Evolutionary conservation across 352 stramenopile genomes (phyloP).

Genomic region (Plasmopara muralis): DNA sequence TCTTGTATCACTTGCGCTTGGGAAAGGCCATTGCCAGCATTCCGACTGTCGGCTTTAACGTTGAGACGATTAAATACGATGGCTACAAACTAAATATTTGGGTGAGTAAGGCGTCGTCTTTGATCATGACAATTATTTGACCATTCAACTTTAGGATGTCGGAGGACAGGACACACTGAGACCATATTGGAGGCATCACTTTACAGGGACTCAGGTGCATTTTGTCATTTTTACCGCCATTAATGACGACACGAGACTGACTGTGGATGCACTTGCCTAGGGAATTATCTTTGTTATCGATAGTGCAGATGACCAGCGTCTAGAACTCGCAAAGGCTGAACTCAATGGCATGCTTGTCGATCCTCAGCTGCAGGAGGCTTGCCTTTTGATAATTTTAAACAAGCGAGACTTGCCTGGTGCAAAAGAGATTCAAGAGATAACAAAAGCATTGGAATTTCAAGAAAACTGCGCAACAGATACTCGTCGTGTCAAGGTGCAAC

Average conservation of each 20-base stretch:
- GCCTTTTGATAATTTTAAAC: constrained; percentile 68
- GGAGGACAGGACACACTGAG: constrained; percentile 71
- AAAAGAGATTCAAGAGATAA: constrained; percentile 46
- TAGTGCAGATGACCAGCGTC: constrained; percentile 52
- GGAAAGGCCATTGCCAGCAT: constrained; percentile 74
- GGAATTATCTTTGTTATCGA: constrained; percentile 84
- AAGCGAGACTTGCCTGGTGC: constrained; percentile 61
- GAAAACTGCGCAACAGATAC: constrained; percentile 38
- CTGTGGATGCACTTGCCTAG: constrained; percentile 14
- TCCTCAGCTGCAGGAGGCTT: constrained; percentile 58
- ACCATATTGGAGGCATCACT: constrained; percentile 81
- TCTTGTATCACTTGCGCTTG: constrained; percentile 72
- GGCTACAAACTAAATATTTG: constrained; percentile 77
- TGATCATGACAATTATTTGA: neutral
- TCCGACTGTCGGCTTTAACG: constrained; percentile 78
- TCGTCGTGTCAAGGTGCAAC: constrained; percentile 54
- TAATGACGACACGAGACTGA: neutral
- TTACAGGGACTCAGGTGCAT: constrained; percentile 71
- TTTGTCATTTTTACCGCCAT: neutral
- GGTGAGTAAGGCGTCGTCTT: constrained; percentile 23
- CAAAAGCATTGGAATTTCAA: constrained; percentile 41
- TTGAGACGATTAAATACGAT: constrained; percentile 69
- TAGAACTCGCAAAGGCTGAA: constrained; percentile 68
- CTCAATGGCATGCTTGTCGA: constrained; percentile 64
- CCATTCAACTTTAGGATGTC: constrained; percentile 43